These are phyloP conservation scores for Petasospora rhodanensis DNA, from an alignment of 1,139 yeast genomes.

Conservation along the genomic window DNA sequence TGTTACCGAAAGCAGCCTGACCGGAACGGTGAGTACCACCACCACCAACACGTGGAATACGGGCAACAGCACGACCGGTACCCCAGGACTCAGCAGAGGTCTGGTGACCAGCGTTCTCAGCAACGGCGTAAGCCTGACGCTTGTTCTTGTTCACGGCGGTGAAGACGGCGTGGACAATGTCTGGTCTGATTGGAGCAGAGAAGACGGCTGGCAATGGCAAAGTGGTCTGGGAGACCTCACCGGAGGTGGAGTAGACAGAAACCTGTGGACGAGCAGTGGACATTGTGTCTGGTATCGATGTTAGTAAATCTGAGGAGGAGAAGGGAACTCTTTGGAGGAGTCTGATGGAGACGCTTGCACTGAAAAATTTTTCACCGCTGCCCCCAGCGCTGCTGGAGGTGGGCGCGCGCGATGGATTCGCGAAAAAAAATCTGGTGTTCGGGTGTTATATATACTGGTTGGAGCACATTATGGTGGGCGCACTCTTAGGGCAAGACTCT, in stretches of 20 bases:
- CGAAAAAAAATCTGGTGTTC: too few species aligned
- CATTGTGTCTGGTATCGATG: constrained; percentile 20
- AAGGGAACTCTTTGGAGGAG: too few species aligned
- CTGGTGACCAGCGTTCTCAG: constrained; percentile 99
- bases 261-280: constrained; percentile 95
- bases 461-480: too few species aligned
- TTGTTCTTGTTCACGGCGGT: constrained; percentile 99
- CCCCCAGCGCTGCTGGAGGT: too few species aligned
- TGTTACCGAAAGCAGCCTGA: constrained; percentile 99
- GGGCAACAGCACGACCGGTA: constrained; percentile 99
- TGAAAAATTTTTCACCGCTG: constrained; percentile 1
- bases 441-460: constrained; percentile 1
- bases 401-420: background rate
- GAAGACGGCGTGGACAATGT: constrained; percentile 97
- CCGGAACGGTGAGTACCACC: constrained; percentile 99
- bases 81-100: constrained; percentile 99
- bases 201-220: constrained; percentile 97
- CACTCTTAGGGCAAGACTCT: too few species aligned
- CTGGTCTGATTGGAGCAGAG: constrained; percentile 99
- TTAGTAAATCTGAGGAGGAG: constrained; percentile 12
- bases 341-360: background rate
- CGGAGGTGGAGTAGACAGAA: constrained; percentile 85
- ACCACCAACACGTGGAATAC: constrained; percentile 99
- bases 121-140: constrained; percentile 99
- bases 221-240: constrained; percentile 80